phyloP scores from a whole-genome alignment of 768 basidiomycete genomes.

The Coprinopsis strossmayeri region DNA sequence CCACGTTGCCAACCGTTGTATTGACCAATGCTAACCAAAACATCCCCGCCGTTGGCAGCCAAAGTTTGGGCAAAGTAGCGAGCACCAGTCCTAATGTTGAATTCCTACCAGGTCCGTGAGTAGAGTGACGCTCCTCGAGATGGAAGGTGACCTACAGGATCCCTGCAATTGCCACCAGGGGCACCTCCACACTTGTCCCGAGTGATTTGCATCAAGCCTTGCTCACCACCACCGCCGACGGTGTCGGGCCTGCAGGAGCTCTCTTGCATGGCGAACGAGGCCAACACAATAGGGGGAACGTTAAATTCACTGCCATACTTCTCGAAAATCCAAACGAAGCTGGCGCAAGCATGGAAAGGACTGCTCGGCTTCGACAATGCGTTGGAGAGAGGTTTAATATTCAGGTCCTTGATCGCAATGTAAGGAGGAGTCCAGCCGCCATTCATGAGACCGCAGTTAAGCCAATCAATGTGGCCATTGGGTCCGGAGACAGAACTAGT shows the following conservation, averaged over 20 bases:
- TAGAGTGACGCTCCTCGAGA: background rate
- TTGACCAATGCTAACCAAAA: conserved; percentile 53
- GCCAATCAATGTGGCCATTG: conserved; percentile 66
- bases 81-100: conserved; percentile 65
- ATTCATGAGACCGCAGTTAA: conserved; percentile 65
- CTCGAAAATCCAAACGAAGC: conserved; percentile 49
- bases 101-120: conserved; percentile 36
- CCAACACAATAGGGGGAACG: conserved; percentile 71
- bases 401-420: conserved; percentile 36
- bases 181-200: conserved; percentile 67
- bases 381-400: conserved; percentile 36
- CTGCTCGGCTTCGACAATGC: conserved; percentile 43
- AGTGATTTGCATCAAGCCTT: conserved; percentile 85
- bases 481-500: conserved; percentile 50
- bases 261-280: conserved; percentile 89
- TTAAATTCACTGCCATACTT: conserved; percentile 42
- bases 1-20: conserved; percentile 70
- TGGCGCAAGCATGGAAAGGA: conserved; percentile 55
- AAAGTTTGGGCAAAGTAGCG: conserved; percentile 52
- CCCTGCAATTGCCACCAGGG: conserved; percentile 38
- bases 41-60: conserved; percentile 39
- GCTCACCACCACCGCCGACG: conserved; percentile 73
- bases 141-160: conserved; percentile 30
- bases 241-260: conserved; percentile 57
- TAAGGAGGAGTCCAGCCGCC: conserved; percentile 75